Evolutionary conservation across 179 eudicot genomes (phyloP), one percentile per base, ranked within the genome.

Genomic region (Carnegiea gigantea): DNA sequence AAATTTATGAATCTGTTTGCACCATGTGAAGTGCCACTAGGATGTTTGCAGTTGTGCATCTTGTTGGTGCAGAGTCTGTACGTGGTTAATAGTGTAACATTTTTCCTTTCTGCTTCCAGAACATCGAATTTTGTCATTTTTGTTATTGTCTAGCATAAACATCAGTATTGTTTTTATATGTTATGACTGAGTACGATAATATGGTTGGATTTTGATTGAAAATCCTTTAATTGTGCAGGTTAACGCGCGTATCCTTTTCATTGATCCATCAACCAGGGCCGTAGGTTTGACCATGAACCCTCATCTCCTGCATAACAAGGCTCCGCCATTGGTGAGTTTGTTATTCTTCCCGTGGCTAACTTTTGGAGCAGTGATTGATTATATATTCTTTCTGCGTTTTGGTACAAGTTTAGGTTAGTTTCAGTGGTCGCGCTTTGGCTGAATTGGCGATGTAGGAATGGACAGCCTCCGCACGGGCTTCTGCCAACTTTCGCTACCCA

Each of bases 241-340:
- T 79, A 92, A 90, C 87, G 98, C 99, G 38, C 96, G 99, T 75
- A 90, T 96, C 82, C 90, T 96, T 79, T 96, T 96, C 82, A 84
- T 96, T 80, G 99, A 96, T 87, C 99, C 98, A 54, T 89, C 93
- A 80, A 93, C 95, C 28, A 93, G 99, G 85, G 99, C 99, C 79
- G 88, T 96, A 71, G 98, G 99, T 59, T 83, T 96, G 85, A 96
- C 99, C 46, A 84, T 96, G 89, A 96, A 95, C 87, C 95, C 97
- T 84, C 89, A 94, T 83, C 97, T 96, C 78, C 90, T 96, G 72
- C 85, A 85, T 38, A 89, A 94, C 92, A 93, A 90, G 81, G 93
- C 97, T 80, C 97, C 99, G 64, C 92, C 91, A 38, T 78, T 88
- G 83, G 99, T 96, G 85, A 89, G 98, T 90, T 77, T 43, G 20